A percentile compares a stretch with the other conserved stretches of the same genome.
These are phyloP conservation scores for Pseudogymnoascus sp. DNA, from an alignment of 2,329 filamentous ascomycete genomes.

Conservation along the genomic window DNA sequence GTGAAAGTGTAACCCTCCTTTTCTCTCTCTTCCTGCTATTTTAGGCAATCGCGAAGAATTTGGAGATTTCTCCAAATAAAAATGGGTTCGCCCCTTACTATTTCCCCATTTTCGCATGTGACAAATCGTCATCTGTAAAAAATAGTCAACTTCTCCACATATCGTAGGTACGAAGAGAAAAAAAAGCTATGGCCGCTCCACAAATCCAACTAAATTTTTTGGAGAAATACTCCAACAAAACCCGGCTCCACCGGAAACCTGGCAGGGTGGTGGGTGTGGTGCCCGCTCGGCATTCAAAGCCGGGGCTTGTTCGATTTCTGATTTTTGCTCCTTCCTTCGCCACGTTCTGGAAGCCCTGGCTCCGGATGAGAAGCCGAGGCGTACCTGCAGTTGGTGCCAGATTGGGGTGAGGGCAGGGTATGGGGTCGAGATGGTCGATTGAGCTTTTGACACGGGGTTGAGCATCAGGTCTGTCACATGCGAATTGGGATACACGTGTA, in stretches of 20 bases:
- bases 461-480: not conserved
- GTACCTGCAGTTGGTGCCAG: not conserved
- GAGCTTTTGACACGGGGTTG: not conserved
- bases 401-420: not conserved
- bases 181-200: not conserved
- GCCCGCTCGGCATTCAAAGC: not conserved
- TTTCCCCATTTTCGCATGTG: not conserved
- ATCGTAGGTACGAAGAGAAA: not conserved
- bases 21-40: not conserved
- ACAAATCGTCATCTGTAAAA: not conserved
- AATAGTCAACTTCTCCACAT: not conserved
- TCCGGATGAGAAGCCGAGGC: not conserved
- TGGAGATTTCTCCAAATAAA: not conserved
- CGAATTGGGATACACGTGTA: not conserved
- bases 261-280: not conserved
- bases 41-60: not conserved
- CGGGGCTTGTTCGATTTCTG: not conserved
- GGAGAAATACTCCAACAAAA: constrained; percentile 1
- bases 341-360: not conserved
- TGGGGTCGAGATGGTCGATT: not conserved
- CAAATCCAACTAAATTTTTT: not conserved
- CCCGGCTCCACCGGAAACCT: not conserved
- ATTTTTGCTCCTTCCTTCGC: not conserved
- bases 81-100: not conserved
- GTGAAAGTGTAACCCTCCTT: not conserved